Conservation (phyloP, 768 basidiomycete genomes). For the Cystofilobasidium capitatum region DNA sequence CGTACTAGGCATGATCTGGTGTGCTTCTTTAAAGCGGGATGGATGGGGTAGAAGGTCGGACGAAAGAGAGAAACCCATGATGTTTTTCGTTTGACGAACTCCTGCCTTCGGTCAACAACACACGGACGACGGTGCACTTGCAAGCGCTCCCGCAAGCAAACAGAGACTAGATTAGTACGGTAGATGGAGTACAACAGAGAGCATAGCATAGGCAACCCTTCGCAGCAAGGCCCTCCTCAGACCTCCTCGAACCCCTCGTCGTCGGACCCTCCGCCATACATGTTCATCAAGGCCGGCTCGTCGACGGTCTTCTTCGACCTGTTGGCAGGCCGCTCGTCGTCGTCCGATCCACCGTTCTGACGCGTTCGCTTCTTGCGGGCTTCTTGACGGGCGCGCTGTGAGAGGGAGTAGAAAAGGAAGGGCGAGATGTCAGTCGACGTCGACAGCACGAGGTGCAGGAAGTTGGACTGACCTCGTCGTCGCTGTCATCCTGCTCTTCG, state of each 20-base stretch:
- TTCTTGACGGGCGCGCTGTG: neutral
- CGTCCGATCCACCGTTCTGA: neutral
- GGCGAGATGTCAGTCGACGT: no score
- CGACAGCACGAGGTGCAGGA: neutral
- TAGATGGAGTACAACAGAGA: neutral
- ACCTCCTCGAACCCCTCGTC: conserved; percentile 25
- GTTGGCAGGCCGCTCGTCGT: neutral
- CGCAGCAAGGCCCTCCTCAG: neutral
- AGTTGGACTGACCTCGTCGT: neutral
- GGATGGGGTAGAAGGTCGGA: neutral
- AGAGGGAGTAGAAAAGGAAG: neutral
- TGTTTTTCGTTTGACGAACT: no score
- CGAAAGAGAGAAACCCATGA: no score
- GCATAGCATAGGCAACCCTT: neutral
- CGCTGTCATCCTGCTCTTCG: neutral
- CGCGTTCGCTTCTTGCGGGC: neutral
- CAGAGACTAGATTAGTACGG: no score
- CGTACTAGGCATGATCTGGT: neutral
- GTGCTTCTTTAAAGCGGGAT: neutral
- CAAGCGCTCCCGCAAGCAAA: no score
- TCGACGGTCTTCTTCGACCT: neutral
- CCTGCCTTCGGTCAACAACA: no score
- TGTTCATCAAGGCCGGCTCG: neutral
- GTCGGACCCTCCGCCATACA: conserved; percentile 15
- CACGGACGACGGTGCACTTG: no score